Percentiles rank a stretch among this genome's conserved stretches.
Evolutionary conservation across 2,329 filamentous ascomycete species (phyloP).

Genomic region (Chalara sp.): DNA sequence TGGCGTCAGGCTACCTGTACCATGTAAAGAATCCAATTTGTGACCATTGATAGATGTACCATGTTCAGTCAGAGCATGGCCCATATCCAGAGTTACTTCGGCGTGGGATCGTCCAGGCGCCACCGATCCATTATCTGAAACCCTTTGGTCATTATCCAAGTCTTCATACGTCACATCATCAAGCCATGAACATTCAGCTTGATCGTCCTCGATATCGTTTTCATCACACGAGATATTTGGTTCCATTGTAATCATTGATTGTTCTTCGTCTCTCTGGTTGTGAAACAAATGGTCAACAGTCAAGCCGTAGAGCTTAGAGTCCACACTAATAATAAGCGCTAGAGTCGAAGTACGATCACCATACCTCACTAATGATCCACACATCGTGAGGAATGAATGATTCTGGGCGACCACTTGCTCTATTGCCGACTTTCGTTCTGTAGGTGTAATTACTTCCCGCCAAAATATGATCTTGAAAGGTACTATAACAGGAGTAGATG

Average conservation of each 20-base stretch:
- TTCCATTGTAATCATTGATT: not conserved
- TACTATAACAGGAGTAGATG: not conserved
- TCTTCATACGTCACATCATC: constrained; percentile 7
- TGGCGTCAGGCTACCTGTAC: not conserved
- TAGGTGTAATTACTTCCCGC: constrained; percentile 3
- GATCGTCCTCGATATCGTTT: not conserved
- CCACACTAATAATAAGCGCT: constrained; percentile 2
- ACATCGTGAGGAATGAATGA: constrained; percentile 2
- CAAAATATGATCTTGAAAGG: constrained; percentile 7
- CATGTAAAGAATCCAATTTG: constrained; percentile 1
- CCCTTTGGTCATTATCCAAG: not conserved
- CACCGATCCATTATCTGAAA: constrained; percentile 1
- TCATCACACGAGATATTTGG: not conserved
- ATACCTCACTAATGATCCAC: constrained; percentile 6
- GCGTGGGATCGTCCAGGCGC: not conserved
- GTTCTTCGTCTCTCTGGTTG: not conserved
- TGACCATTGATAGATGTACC: constrained; percentile 1
- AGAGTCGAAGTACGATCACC: constrained; percentile 5
- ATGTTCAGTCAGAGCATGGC: not conserved
- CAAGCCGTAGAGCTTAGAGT: constrained; percentile 6
- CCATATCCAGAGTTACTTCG: not conserved
- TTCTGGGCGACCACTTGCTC: constrained; percentile 2
- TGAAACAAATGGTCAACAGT: constrained; percentile 6
- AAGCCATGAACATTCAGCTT: constrained; percentile 1
- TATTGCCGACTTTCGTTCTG: constrained; percentile 1